Evolutionary conservation across 2,329 filamentous ascomycete genomes (phyloP).

Genomic region (Fusarium sp.): DNA sequence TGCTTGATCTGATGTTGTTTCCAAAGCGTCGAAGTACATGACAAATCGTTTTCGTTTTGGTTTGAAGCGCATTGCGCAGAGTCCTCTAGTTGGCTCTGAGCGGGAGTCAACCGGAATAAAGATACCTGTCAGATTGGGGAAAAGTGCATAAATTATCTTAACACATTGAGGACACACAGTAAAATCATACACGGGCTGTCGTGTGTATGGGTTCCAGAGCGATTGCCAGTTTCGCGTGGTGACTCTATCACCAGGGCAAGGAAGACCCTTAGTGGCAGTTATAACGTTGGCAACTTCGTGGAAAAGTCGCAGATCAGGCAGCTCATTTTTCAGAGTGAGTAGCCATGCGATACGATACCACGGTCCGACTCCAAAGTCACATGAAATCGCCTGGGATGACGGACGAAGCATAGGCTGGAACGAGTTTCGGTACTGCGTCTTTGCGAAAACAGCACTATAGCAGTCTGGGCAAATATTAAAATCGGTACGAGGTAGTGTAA

Average conservation of each 20-base stretch:
- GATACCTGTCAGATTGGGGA: constrained; percentile 77
- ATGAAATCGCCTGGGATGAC: constrained; percentile 70
- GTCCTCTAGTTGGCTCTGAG: constrained; percentile 60
- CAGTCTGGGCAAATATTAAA: constrained; percentile 89
- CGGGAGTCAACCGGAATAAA: constrained; percentile 68
- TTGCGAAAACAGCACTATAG: constrained; percentile 75
- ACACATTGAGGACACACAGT: constrained; percentile 81
- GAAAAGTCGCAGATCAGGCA: constrained; percentile 75
- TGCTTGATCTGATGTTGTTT: constrained; percentile 66
- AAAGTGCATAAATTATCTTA: constrained; percentile 76
- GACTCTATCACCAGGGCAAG: constrained; percentile 69
- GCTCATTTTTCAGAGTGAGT: constrained; percentile 77
- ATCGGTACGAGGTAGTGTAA: constrained; percentile 77
- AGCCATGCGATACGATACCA: constrained; percentile 91
- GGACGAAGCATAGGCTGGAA: constrained; percentile 72
- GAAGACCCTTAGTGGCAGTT: constrained; percentile 61
- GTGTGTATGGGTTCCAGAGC: constrained; percentile 75
- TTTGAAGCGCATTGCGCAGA: constrained; percentile 76
- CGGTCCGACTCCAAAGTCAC: constrained; percentile 80
- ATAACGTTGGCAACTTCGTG: constrained; percentile 73
- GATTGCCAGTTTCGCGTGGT: constrained; percentile 78
- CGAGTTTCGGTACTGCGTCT: constrained; percentile 74
- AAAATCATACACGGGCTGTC: constrained; percentile 76
- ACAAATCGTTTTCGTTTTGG: constrained; percentile 66
- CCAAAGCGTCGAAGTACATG: constrained; percentile 71